Conservation (phyloP, 179 eudicot species). For the Beta lomatogona region DNA sequence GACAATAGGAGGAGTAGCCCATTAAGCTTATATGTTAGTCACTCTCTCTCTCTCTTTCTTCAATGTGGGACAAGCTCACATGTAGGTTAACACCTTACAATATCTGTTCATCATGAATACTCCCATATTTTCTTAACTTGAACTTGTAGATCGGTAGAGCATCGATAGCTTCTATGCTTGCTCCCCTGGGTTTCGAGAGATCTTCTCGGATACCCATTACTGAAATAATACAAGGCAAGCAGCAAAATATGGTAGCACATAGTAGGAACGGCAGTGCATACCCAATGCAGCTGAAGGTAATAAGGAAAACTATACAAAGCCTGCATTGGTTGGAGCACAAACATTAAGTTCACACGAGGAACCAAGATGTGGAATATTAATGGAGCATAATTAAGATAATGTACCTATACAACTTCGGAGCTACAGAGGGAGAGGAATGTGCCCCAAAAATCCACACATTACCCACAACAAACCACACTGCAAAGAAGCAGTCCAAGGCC, state of each 20-base stretch:
- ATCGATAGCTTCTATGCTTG: slow-evolving; percentile 59
- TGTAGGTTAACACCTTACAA: too few species aligned
- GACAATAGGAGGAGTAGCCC: too few species aligned
- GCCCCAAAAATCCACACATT: slow-evolving; percentile 86
- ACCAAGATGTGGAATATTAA: slow-evolving; percentile 4
- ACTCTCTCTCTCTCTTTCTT: too few species aligned
- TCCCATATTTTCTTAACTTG: slow-evolving; percentile 44
- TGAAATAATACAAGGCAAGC: slow-evolving; percentile 75
- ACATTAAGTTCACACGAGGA: slow-evolving; percentile 8
- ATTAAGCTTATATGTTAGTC: too few species aligned
- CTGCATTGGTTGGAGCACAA: slow-evolving; percentile 37
- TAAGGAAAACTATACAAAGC: slow-evolving; percentile 75
- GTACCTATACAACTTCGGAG: slow-evolving; percentile 81
- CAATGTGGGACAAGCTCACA: too few species aligned
- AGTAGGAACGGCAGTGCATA: slow-evolving; percentile 77
- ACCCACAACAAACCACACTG: slow-evolving; percentile 89
- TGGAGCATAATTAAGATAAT: neutral
- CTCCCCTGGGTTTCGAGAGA: slow-evolving; percentile 59
- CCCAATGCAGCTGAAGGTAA: slow-evolving; percentile 69
- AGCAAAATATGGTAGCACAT: slow-evolving; percentile 73
- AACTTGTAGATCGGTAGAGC: slow-evolving; percentile 65
- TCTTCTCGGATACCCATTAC: slow-evolving; percentile 69
- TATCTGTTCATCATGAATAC: slow-evolving; percentile 38
- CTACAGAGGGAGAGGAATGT: slow-evolving; percentile 66
- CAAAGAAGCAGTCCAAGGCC: slow-evolving; percentile 82